Conservation (phyloP, 2,329 filamentous ascomycete genomes). For the Myriosclerotinia curreyana region DNA sequence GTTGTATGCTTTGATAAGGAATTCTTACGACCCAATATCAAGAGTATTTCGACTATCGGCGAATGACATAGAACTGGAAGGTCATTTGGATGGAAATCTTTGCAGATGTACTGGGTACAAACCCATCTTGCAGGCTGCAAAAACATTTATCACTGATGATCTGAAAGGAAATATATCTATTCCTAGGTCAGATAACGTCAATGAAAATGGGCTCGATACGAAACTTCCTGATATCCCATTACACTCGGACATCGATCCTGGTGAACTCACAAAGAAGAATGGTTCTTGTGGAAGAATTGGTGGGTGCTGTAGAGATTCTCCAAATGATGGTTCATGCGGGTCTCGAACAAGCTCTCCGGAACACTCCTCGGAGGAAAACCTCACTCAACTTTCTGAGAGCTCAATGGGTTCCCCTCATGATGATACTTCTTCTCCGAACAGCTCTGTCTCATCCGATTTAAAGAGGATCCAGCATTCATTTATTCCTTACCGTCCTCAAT, state of each 20-base stretch:
- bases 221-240: conserved; percentile 27
- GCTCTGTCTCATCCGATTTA: not conserved
- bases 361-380: conserved; percentile 27
- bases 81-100: conserved; percentile 87
- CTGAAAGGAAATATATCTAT: conserved; percentile 47
- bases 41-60: conserved; percentile 48
- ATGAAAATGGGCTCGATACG: conserved; percentile 40
- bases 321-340: conserved; percentile 42
- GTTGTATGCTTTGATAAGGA: conserved; percentile 84
- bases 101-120: conserved; percentile 94
- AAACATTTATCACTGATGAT: conserved; percentile 64
- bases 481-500: conserved; percentile 85
- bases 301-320: conserved; percentile 68
- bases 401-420: conserved; percentile 91
- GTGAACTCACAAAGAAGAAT: conserved; percentile 19
- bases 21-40: conserved; percentile 62
- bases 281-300: conserved; percentile 37
- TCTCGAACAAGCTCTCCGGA: conserved; percentile 22
- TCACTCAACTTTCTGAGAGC: conserved; percentile 53
- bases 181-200: conserved; percentile 61
- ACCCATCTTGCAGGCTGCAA: conserved; percentile 89
- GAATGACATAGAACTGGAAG: conserved; percentile 74
- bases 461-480: conserved; percentile 47
- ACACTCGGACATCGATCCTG: conserved; percentile 27
- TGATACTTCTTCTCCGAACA: not conserved